phyloP scores from a whole-genome alignment of 2,329 filamentous ascomycete genomes.

The Fusarium sulawesiense region DNA sequence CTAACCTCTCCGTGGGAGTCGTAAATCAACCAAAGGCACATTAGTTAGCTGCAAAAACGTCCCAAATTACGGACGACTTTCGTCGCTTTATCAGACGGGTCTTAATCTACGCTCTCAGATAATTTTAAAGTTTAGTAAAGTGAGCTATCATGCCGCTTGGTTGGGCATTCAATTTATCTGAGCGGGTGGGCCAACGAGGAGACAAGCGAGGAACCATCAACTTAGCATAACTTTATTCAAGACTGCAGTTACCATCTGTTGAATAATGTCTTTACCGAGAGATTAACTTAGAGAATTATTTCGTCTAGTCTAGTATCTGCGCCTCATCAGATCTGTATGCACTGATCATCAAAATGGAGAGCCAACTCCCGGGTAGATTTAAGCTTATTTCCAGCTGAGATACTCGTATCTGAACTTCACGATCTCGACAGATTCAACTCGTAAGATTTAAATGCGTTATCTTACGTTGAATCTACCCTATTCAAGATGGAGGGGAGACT shows the following conservation, averaged over 20 bases:
- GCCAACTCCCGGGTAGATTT: background rate
- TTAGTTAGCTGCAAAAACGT: background rate
- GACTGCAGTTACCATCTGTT: background rate
- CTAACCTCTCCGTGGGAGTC: fast-evolving
- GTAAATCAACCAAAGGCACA: no score
- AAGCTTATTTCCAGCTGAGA: background rate
- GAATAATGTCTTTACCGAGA: background rate
- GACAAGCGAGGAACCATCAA: background rate
- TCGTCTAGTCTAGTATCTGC: no score
- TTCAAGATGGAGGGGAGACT: fast-evolving
- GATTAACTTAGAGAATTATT: fast-evolving
- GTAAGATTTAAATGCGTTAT: background rate
- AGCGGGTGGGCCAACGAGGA: background rate
- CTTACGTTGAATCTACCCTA: background rate
- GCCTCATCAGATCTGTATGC: background rate
- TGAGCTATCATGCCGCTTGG: background rate
- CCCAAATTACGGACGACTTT: background rate
- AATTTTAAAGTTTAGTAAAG: background rate
- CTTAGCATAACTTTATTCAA: background rate
- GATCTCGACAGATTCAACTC: background rate
- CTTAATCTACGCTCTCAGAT: background rate
- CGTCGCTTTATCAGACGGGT: background rate
- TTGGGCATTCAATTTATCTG: background rate
- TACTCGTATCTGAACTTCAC: background rate
- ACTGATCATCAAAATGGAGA: background rate